Evolutionary conservation across 371 early-diverging fungal species (phyloP).

Genomic region (Mortierella sp.): DNA sequence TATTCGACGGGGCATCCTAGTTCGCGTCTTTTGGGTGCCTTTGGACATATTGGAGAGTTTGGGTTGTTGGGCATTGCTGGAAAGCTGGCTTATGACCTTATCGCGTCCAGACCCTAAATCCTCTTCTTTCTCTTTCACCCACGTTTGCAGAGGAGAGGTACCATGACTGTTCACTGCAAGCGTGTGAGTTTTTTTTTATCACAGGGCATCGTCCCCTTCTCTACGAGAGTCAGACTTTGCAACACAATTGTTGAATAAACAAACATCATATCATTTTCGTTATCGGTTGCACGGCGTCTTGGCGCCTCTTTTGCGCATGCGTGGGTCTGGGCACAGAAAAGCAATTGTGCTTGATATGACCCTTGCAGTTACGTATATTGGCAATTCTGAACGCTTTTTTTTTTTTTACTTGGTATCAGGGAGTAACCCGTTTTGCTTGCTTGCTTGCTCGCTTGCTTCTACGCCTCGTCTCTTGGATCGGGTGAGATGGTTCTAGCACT

Average conservation of each 20-base stretch:
- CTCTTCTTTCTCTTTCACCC: not conserved
- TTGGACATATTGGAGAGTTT: conserved; percentile 41
- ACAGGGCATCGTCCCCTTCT: not conserved
- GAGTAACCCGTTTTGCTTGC: not conserved
- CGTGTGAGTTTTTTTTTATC: not conserved
- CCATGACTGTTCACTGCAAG: not conserved
- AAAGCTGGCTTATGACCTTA: conserved; percentile 34
- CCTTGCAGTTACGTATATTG: not conserved
- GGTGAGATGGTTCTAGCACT: not conserved
- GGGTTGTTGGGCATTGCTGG: conserved; percentile 29
- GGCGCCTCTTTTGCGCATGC: not conserved
- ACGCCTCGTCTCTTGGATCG: not conserved
- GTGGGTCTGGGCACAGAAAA: not conserved
- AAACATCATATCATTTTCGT: not conserved
- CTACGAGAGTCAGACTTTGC: not conserved
- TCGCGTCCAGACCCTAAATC: conserved; percentile 12
- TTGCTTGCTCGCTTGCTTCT: no score
- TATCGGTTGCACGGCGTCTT: not conserved
- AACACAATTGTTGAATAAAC: not conserved
- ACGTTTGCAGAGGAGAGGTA: not conserved
- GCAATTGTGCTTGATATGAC: no score
- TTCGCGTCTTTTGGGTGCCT: conserved; percentile 16
- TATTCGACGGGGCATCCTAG: conserved; percentile 71
- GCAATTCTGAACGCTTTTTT: not conserved
- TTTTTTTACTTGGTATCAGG: not conserved